Conservation (phyloP, 2,329 filamentous ascomycete genomes). For the Rutstroemia sp. region DNA sequence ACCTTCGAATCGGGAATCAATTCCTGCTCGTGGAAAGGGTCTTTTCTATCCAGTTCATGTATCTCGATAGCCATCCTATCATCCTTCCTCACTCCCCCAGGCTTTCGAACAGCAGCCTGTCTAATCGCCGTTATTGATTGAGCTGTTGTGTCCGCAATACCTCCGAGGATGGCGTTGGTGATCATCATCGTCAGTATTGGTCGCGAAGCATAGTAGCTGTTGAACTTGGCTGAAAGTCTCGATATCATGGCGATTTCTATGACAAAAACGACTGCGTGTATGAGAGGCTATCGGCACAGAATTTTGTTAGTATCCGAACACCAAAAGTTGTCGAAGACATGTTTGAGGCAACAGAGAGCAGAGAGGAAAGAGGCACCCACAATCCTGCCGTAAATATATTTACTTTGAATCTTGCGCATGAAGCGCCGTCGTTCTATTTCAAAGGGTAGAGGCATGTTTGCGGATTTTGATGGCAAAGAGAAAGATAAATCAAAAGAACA, state of each 20-base stretch:
- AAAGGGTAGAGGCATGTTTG: conserved; percentile 43
- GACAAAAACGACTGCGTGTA: conserved; percentile 78
- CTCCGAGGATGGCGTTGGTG: conserved; percentile 91
- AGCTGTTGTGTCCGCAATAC: conserved; percentile 92
- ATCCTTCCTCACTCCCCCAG: conserved; percentile 47
- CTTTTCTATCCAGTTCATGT: conserved; percentile 77
- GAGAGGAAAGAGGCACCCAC: conserved; percentile 44
- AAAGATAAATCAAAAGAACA: neutral
- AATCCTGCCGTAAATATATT: conserved; percentile 66
- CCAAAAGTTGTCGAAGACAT: neutral
- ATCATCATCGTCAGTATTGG: conserved; percentile 99
- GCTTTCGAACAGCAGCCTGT: conserved; percentile 56
- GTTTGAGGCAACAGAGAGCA: neutral
- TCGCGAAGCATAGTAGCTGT: conserved; percentile 85
- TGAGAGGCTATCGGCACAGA: conserved; percentile 58
- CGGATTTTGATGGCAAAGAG: neutral
- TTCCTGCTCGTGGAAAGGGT: conserved; percentile 57
- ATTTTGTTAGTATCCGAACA: neutral
- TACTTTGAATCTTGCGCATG: conserved; percentile 58
- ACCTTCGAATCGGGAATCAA: conserved; percentile 56
- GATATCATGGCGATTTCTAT: conserved; percentile 84
- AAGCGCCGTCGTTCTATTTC: conserved; percentile 53
- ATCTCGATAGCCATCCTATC: conserved; percentile 81
- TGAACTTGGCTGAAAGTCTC: conserved; percentile 79
- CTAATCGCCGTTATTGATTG: conserved; percentile 85